Evolutionary conservation across 192 early-diverging fungal species (phyloP), one percentile per base, ranked within the genome.

Genomic region (Obelidium mucronatum): DNA sequence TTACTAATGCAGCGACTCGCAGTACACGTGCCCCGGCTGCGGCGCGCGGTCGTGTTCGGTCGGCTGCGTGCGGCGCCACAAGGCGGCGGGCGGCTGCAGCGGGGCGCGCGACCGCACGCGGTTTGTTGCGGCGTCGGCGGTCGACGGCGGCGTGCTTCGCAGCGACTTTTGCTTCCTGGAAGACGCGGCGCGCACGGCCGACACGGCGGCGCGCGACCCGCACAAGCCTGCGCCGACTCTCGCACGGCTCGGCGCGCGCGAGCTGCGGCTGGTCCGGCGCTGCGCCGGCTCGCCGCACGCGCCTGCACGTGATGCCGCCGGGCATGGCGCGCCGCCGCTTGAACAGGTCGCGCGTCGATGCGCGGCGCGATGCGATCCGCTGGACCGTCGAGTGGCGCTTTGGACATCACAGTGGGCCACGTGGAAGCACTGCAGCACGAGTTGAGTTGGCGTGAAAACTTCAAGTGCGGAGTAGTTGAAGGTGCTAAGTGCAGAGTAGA

Each of bases 1-100:
- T n/a, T n/a, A n/a, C n/a, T n/a, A n/a, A n/a, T n/a, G n/a, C n/a
- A n/a, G n/a, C n/a, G n/a, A n/a, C 44, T 19, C 19, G 6, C 40
- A 67, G 44, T 67, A 67, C 66, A 67, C 15, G 33, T 67, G 66
- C 66, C 66, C 66, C 24, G 40, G 22, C 11, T 67, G 66, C 66
- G 19, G 13, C 11, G 31, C 44, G 26, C 66, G 19, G 6, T 48
- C 40, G 4, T 67, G 66, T 39, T 35, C 30, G 40, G 6, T 67
- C n/a, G 24, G 19, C 15, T 67, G 66, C 42, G 66, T 67, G 22
- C 39, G 26, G 26, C 1, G 40, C 1, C 66, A 67, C 66, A 67
- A 67, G 33, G 6, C 26, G 15, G 24, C 66, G 19, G 6, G 24
- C 6, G 26, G 26, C 39, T 67, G 66, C 66, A 52, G 22, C 42